phyloP scores from a whole-genome alignment of 495 filamentous ascomycete species.

The Haplographium delicatum region DNA sequence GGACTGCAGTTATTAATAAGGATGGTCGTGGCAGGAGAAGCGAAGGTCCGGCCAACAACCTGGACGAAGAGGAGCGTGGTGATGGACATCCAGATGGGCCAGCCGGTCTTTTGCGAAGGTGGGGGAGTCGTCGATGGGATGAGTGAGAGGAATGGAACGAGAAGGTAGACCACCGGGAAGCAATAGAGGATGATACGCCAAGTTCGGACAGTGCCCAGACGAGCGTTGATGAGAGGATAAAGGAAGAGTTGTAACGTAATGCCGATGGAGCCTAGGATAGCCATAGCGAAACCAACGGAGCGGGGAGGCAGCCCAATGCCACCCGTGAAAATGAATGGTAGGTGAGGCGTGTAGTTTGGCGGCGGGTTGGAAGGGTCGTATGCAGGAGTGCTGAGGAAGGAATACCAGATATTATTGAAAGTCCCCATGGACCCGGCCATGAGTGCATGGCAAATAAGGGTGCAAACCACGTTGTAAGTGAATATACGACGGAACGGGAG shows the following conservation, averaged over 20 bases:
- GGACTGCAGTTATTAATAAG: conserved; percentile 80
- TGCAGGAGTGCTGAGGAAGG: conserved; percentile 78
- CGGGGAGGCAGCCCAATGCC: conserved; percentile 72
- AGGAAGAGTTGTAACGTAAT: conserved; percentile 72
- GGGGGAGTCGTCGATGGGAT: conserved; percentile 58
- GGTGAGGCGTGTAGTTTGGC: conserved; percentile 33
- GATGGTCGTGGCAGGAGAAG: conserved; percentile 70
- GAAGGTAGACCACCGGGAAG: conserved; percentile 69
- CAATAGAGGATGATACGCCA: conserved; percentile 64
- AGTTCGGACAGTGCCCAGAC: conserved; percentile 61
- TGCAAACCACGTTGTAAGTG: conserved; percentile 68
- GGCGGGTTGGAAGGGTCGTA: conserved; percentile 46
- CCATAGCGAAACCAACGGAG: conserved; percentile 70
- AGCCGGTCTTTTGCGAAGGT: conserved; percentile 59
- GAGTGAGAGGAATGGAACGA: conserved; percentile 67
- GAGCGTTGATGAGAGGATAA: conserved; percentile 63
- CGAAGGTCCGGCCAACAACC: conserved; percentile 76
- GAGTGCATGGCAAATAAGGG: conserved; percentile 62
- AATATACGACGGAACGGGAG: conserved; percentile 73
- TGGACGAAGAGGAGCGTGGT: conserved; percentile 63
- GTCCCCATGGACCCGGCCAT: conserved; percentile 75
- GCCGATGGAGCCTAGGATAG: conserved; percentile 71
- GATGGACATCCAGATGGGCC: conserved; percentile 63
- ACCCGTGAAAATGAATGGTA: conserved; percentile 73
- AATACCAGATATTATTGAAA: conserved; percentile 79